Percentiles rank a stretch among this genome's conserved stretches.
Evolutionary conservation across 164 flowering plant genomes (phyloP).

Genomic region (Vitis rupestris): DNA sequence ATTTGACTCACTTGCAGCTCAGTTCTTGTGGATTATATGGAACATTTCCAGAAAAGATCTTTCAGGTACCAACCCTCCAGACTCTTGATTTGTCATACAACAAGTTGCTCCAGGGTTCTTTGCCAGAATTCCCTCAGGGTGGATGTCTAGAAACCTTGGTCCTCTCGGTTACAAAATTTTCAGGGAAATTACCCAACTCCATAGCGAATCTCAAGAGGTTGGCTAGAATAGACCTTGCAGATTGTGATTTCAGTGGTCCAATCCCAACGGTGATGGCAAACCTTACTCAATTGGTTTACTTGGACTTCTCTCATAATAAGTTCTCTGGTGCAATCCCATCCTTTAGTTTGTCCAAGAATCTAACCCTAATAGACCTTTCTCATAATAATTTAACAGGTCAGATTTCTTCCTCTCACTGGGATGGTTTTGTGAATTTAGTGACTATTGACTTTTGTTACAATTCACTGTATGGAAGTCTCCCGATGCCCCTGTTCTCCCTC

Average conservation of each 20-base stretch:
- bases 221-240: slow-evolving; percentile 24
- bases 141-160: slow-evolving; percentile 16
- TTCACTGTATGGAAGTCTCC: slow-evolving; percentile 38
- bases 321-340: slow-evolving; percentile 43
- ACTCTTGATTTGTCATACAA: slow-evolving; percentile 28
- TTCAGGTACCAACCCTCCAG: slow-evolving; percentile 19
- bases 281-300: slow-evolving; percentile 27
- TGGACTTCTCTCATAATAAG: slow-evolving; percentile 45
- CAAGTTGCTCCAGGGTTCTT: slow-evolving; percentile 18
- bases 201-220: slow-evolving; percentile 23
- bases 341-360: slow-evolving; percentile 20
- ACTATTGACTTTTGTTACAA: slow-evolving; percentile 30
- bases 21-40: slow-evolving; percentile 17
- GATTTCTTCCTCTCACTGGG: slow-evolving; percentile 25
- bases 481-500: slow-evolving; percentile 35
- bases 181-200: slow-evolving; percentile 26
- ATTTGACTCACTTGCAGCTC: slow-evolving; percentile 22
- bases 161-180: slow-evolving; percentile 15
- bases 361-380: slow-evolving; percentile 27
- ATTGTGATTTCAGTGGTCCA: slow-evolving; percentile 35
- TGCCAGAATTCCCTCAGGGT: slow-evolving; percentile 21
- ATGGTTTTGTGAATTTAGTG: slow-evolving; percentile 20
- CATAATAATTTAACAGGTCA: slow-evolving; percentile 29
- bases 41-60: slow-evolving; percentile 25
- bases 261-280: slow-evolving; percentile 32